Conservation (phyloP, 148 eudicot genomes). For the Rheum nobile region DNA sequence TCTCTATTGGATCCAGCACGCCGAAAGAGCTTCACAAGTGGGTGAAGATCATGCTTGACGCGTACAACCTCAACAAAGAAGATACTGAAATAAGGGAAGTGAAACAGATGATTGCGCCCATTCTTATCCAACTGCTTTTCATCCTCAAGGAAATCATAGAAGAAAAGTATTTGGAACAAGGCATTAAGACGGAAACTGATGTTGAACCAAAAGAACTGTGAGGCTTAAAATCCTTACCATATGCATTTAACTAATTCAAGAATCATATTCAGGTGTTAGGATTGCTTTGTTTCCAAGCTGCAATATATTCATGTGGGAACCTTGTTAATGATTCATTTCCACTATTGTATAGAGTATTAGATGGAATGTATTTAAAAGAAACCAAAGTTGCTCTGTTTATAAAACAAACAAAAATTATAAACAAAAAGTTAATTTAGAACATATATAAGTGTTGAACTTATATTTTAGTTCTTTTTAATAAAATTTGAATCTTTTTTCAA, state of each 20-base stretch:
- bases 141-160: slow-evolving; percentile 87
- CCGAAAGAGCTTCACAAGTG: slow-evolving; percentile 95
- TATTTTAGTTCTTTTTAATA: too few species aligned
- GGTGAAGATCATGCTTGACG: slow-evolving; percentile 89
- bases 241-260: neutral
- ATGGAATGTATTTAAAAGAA: too few species aligned
- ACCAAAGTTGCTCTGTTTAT: too few species aligned
- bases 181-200: slow-evolving; percentile 24
- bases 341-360: neutral
- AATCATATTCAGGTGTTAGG: too few species aligned
- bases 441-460: too few species aligned
- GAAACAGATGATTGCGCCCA: slow-evolving; percentile 61
- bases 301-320: neutral
- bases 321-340: neutral
- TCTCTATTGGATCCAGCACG: slow-evolving; percentile 31
- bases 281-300: too few species aligned
- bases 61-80: slow-evolving; percentile 66
- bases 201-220: slow-evolving; percentile 16
- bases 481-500: too few species aligned
- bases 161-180: slow-evolving; percentile 63
- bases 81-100: slow-evolving; percentile 88
- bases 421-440: too few species aligned
- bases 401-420: too few species aligned
- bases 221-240: neutral
- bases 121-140: slow-evolving; percentile 79